Evolutionary conservation across 164 flowering plant genomes (phyloP).

Genomic region (Tetrastigma voinierianum): DNA sequence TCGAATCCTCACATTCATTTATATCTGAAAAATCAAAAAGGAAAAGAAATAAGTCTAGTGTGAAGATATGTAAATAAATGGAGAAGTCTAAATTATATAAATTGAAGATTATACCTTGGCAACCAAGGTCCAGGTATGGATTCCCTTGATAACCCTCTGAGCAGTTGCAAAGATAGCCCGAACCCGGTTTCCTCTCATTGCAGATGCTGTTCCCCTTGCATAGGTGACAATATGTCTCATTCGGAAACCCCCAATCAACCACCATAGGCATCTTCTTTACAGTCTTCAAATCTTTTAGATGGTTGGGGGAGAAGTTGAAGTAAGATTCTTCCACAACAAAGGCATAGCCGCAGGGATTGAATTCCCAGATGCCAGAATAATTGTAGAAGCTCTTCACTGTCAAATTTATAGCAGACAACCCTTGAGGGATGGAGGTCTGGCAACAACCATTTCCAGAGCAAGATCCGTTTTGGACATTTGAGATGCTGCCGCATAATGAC

Average conservation of each 20-base stretch:
- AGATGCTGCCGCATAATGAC: too few species aligned
- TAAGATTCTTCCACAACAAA: background rate
- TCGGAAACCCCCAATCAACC: background rate
- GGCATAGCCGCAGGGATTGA: background rate
- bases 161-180: background rate
- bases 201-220: background rate
- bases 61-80: too few species aligned
- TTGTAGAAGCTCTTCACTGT: background rate
- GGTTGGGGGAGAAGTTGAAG: background rate
- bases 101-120: background rate
- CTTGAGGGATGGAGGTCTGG: too few species aligned
- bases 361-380: background rate
- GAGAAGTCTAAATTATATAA: too few species aligned
- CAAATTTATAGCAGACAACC: background rate
- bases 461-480: too few species aligned
- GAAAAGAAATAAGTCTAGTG: too few species aligned
- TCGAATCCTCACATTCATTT: too few species aligned
- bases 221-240: background rate
- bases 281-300: background rate
- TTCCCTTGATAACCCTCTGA: background rate
- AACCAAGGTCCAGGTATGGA: background rate
- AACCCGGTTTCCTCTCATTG: background rate
- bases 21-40: too few species aligned
- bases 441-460: too few species aligned
- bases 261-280: background rate